A percentile compares a stretch with the other conserved stretches of the same genome.
Conservation (phyloP, 179 eudicot genomes). For the Patellifolia procumbens region DNA sequence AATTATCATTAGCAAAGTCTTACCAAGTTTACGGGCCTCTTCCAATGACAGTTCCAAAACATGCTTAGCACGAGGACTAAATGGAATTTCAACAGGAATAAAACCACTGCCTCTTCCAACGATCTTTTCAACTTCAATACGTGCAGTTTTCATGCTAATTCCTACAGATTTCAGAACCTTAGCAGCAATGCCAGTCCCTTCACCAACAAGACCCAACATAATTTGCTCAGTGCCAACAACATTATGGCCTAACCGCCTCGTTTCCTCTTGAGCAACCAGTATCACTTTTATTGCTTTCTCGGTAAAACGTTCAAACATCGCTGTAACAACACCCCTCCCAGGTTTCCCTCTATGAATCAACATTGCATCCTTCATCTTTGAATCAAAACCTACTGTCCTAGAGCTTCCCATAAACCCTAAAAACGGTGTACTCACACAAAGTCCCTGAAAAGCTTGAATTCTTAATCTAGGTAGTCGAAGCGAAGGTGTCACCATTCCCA, state of each 20-base stretch:
- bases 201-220: conserved; percentile 79
- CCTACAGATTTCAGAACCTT: conserved; percentile 88
- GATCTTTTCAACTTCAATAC: conserved; percentile 92
- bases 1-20: not conserved
- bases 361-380: conserved; percentile 44
- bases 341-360: conserved; percentile 44
- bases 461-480: conserved; percentile 25
- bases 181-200: conserved; percentile 88
- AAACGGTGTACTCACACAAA: conserved; percentile 47
- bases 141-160: conserved; percentile 75
- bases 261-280: conserved; percentile 90
- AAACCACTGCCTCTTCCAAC: conserved; percentile 89
- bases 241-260: conserved; percentile 77
- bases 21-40: conserved; percentile 95
- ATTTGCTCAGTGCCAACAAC: conserved; percentile 94
- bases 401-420: conserved; percentile 36
- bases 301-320: conserved; percentile 89
- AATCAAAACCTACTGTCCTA: conserved; percentile 43
- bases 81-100: conserved; percentile 84
- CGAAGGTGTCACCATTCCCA: not conserved
- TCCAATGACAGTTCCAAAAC: conserved; percentile 78
- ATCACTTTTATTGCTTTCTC: conserved; percentile 89
- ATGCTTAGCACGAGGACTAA: conserved; percentile 90
- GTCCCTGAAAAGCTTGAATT: conserved; percentile 52
- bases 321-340: conserved; percentile 46